Conservation (phyloP, 495 filamentous ascomycete genomes). For the Jackrogersella minutella region DNA sequence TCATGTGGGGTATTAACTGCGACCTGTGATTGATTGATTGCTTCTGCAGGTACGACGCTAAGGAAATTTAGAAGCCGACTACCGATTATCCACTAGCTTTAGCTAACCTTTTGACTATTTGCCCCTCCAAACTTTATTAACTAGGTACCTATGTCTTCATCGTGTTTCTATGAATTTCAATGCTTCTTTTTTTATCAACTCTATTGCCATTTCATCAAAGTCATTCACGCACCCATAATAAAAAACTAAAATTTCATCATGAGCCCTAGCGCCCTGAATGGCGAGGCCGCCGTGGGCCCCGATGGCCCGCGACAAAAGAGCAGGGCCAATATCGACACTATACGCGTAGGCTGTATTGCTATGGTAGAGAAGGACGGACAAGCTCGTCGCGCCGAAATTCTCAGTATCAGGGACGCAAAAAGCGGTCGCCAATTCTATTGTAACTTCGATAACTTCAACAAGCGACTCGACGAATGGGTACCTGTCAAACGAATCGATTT, state of each 20-base stretch:
- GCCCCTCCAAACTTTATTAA: conserved; percentile 38
- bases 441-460: conserved; percentile 99
- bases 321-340: conserved; percentile 78
- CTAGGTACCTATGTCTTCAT: too few relatives aligned
- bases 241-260: conserved; percentile 57
- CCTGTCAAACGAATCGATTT: conserved; percentile 82
- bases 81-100: conserved; percentile 20
- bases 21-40: background rate
- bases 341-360: conserved; percentile 64
- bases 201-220: conserved; percentile 35
- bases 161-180: too few relatives aligned
- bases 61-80: conserved; percentile 15
- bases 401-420: conserved; percentile 85
- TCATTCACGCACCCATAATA: conserved; percentile 4
- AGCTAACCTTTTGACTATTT: conserved; percentile 12
- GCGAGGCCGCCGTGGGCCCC: conserved; percentile 55
- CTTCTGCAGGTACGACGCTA: background rate
- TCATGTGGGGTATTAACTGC: too few relatives aligned
- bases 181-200: conserved; percentile 8
- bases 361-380: conserved; percentile 73
- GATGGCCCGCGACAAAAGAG: conserved; percentile 70
- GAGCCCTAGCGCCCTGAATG: conserved; percentile 48
- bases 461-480: conserved; percentile 98
- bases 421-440: conserved; percentile 89
- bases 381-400: conserved; percentile 88